Base-by-base conservation (phyloP, 768 basidiomycete genomes). In the Hygrocybe coccinea region DNA sequence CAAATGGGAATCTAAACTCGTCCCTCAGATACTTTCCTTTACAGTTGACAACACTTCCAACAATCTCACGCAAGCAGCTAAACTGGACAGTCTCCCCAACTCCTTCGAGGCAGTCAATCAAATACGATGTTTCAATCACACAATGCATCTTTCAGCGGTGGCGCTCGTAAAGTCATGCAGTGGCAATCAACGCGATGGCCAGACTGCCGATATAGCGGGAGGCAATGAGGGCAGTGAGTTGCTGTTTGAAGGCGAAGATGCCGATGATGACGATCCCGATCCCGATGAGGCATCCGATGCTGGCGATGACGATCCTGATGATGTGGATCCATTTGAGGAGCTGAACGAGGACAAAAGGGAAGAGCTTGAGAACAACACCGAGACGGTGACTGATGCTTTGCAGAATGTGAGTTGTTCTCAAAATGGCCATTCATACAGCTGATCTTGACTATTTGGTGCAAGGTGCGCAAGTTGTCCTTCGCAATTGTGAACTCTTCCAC, bases 401-500 rank as follows among this genome's bases (percentile, higher is more conserved):
- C 29, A 29, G 29, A 29, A 29, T 29, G 29, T 29, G 46, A 9
- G 38, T 19, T 9, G 38, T 48, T 19, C 17, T 56, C 19, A 50
- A 22, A 34, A 56, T 50, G 49, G 55, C 37, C 10, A 25, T 19
- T 46, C 35, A 29, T 29, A 29, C 41, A 50, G 24, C n/a, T 29
- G 25, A 15, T 50, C 24, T 17, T 48, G 6, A 10, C 21, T 38
- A 34, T 43, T 50, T 14, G 48, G 55, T 55, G 44, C 57, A 55
- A 64, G 67, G 46, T 64, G 34, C 60, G 64, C 21, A 55, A 59
- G 38, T 45, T 65, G 9, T 53, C 64, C 1, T 69, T 59, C 53
- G 58, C 58, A 10, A 60, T 69, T n/a, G 54, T 68, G 5, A 56
- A 69, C 56, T 72, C 67, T 0, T 60, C 65, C 1, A 74, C 66